Percentiles rank a stretch among this genome's conserved stretches.
Evolutionary conservation across 2,329 filamentous ascomycete species (phyloP).

Genomic region (Corniculantispora saksenae): DNA sequence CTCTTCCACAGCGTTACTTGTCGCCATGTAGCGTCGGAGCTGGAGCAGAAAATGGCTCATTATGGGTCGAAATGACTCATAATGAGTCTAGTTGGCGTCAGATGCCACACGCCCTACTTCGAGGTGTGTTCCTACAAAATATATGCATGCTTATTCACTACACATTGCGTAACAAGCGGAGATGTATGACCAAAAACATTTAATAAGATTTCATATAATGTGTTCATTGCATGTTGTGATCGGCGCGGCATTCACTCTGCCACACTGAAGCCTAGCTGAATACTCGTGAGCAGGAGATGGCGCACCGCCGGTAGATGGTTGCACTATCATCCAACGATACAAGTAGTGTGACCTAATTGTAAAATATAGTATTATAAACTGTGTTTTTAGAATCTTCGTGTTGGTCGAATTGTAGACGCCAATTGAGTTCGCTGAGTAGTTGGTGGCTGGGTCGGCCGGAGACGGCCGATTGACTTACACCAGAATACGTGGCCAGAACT

Average conservation of each 20-base stretch:
- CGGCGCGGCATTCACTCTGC: too few relatives aligned
- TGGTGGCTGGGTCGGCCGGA: background rate
- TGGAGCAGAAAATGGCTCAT: conserved; percentile 6
- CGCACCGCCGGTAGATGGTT: too few relatives aligned
- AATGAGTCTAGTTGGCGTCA: conserved; percentile 11
- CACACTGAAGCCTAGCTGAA: too few relatives aligned
- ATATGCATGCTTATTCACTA: background rate
- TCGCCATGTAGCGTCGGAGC: background rate
- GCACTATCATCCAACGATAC: too few relatives aligned
- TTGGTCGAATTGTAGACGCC: background rate
- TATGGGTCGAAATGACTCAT: conserved; percentile 15
- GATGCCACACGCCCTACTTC: background rate
- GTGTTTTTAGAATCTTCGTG: background rate
- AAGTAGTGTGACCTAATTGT: too few relatives aligned
- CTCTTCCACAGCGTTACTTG: background rate
- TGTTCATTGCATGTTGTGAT: too few relatives aligned
- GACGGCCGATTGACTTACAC: background rate
- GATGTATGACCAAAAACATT: background rate
- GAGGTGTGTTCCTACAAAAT: conserved; percentile 12
- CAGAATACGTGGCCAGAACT: background rate
- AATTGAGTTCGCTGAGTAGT: background rate
- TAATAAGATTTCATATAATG: too few relatives aligned
- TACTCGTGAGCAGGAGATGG: too few relatives aligned
- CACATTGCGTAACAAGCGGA: background rate
- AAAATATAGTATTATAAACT: too few relatives aligned